These are phyloP conservation scores for Sporothrix curviconia DNA, from an alignment of 2,329 filamentous ascomycete genomes.

Conservation along the genomic window DNA sequence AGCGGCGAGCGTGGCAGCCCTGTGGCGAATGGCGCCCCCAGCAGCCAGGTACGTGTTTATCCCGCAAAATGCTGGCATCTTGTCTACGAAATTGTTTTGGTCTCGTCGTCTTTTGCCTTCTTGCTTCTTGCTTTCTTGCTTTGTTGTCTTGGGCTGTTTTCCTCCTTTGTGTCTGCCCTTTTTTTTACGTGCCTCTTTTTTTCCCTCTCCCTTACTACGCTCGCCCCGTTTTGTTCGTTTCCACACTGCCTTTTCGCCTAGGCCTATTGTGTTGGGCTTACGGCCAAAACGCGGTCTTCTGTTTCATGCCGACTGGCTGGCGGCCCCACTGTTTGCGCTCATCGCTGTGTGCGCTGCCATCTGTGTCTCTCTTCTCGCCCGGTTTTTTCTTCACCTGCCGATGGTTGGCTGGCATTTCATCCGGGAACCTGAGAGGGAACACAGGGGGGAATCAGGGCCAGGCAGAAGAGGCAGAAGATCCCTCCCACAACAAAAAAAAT, in stretches of 20 bases:
- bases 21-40: slow-evolving; percentile 47
- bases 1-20: slow-evolving; percentile 60
- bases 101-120: slow-evolving; percentile 13
- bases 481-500: too few relatives aligned
- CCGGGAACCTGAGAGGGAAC: background rate
- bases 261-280: slow-evolving; percentile 11
- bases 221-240: slow-evolving; percentile 9
- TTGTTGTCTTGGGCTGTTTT: background rate
- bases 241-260: slow-evolving; percentile 9
- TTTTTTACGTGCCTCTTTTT: background rate
- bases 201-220: too few relatives aligned
- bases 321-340: slow-evolving; percentile 14
- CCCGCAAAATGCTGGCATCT: background rate
- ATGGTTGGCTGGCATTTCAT: slow-evolving; percentile 10
- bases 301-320: slow-evolving; percentile 17
- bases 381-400: background rate
- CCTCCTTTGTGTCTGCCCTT: background rate
- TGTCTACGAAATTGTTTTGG: slow-evolving; percentile 3
- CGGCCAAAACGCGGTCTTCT: slow-evolving; percentile 18
- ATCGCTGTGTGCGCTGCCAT: background rate
- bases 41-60: slow-evolving; percentile 46
- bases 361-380: background rate
- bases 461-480: background rate
- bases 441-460: background rate
- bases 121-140: background rate